Evolutionary conservation across 2,329 filamentous ascomycete genomes (phyloP).

Genomic region (Hypoxylon sp.): DNA sequence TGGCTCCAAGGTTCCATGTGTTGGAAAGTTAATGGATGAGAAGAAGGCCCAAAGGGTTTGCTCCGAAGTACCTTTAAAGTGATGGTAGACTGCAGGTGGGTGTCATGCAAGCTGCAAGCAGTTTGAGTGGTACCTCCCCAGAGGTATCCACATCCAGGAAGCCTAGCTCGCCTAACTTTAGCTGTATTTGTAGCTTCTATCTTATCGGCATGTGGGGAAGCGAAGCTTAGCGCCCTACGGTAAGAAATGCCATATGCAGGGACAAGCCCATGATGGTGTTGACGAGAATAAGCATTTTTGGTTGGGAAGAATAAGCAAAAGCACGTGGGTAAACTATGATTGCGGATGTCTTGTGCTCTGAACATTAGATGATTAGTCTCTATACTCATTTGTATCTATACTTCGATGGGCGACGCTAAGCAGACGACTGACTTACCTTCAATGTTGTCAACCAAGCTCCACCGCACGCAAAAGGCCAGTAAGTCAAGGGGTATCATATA

Average conservation of each 20-base stretch:
- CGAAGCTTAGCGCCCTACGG: constrained; percentile 26
- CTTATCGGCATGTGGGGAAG: constrained; percentile 51
- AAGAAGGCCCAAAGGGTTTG: constrained; percentile 35
- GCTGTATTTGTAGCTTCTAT: constrained; percentile 45
- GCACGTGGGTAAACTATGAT: neutral
- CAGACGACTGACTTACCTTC: constrained; percentile 17
- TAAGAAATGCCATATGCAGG: constrained; percentile 35
- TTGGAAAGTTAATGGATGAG: constrained; percentile 37
- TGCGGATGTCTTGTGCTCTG: neutral
- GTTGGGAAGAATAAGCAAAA: constrained; percentile 23
- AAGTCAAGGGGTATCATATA: neutral
- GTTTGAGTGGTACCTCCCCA: constrained; percentile 39
- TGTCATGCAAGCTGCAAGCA: constrained; percentile 47
- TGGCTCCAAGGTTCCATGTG: constrained; percentile 42
- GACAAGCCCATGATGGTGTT: constrained; percentile 17
- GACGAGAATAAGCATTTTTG: constrained; percentile 12
- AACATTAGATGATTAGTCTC: neutral
- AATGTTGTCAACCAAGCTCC: constrained; percentile 5
- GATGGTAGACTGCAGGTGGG: constrained; percentile 45
- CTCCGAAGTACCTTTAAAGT: constrained; percentile 31
- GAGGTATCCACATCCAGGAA: constrained; percentile 29
- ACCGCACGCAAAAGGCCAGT: neutral
- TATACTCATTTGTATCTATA: neutral
- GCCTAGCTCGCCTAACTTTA: constrained; percentile 34
- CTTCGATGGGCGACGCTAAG: neutral